Evolutionary conservation across 2,329 filamentous ascomycete genomes (phyloP), one percentile per base, ranked within the genome.

Genomic region (Capronia americana): DNA sequence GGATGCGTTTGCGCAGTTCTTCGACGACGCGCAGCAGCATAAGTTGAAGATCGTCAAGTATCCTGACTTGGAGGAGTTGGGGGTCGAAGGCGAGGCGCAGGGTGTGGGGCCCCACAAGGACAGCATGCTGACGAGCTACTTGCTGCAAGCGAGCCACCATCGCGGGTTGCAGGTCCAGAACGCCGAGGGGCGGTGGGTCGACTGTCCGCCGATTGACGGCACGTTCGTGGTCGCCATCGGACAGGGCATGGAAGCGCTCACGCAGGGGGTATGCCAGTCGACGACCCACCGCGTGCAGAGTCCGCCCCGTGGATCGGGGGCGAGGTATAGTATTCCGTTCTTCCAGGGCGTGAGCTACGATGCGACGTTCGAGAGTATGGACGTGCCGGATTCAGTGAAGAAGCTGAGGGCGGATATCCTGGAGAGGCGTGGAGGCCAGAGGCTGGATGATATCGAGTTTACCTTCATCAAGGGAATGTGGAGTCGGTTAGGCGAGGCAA

Each of bases 21-120:
- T 94, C 78, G 91, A 93, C 75, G 78, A 84, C 50, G 59, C 66
- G 12, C 84, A 82, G 81, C 92, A 95, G 80, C 92, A 96, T 81
- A 96, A 96, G 82, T 84, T 96, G 73, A 96, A 96, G 81, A 89
- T 96, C 66, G 89, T 96, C 67, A 92, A 91, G 80, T 96, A 95
- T 75, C 92, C 92, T 0, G 92, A 95, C 75, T 77, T 86, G 12
- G 78, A 80, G n/a, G 84, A 87, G 75, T 79, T 91, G 1, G 86
- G 84, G 0, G 76, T 83, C 4, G 79, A 74, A 24, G 79, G 76
- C 64, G 80, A 81, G 62, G 79, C 78, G 0, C 85, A 87, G 71
- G 85, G 85, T 30, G 85, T 93, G 0, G 92, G 91, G 0, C 91
- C 92, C 38, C 91, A 94, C 81, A 94, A 94, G 78, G 92, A 94